These are phyloP conservation scores for Vicia faba DNA, from an alignment of 306 rosid species.

Conservation along the genomic window DNA sequence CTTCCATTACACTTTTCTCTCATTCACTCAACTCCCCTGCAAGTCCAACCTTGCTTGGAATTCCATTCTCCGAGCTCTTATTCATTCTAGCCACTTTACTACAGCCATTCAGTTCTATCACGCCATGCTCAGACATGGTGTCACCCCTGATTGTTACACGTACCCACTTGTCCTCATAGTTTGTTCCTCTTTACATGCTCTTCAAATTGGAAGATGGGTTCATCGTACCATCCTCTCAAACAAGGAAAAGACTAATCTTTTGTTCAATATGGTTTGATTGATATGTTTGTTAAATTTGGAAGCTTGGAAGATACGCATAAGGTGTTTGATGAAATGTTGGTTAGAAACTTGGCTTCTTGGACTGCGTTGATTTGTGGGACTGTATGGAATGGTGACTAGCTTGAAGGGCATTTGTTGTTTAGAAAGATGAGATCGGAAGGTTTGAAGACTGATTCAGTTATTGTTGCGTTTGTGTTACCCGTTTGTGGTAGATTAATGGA, in stretches of 20 bases:
- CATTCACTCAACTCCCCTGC: constrained; percentile 36
- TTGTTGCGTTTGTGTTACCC: constrained; percentile 41
- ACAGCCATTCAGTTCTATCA: constrained; percentile 37
- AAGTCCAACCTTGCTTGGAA: constrained; percentile 48
- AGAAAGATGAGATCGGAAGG: constrained; percentile 46
- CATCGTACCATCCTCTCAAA: background rate
- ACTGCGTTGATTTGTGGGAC: constrained; percentile 49
- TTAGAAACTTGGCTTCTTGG: constrained; percentile 53
- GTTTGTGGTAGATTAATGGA: constrained; percentile 46
- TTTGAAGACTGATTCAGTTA: constrained; percentile 44
- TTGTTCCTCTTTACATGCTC: constrained; percentile 43
- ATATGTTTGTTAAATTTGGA: constrained; percentile 52
- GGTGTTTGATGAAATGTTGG: constrained; percentile 51
- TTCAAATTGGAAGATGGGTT: constrained; percentile 47
- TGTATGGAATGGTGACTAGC: constrained; percentile 40
- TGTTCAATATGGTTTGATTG: constrained; percentile 48
- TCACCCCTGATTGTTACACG: constrained; percentile 46
- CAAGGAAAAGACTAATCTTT: constrained; percentile 30
- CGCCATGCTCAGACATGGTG: constrained; percentile 42
- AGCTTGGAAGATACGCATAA: constrained; percentile 43
- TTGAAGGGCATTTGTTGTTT: constrained; percentile 43
- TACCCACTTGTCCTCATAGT: constrained; percentile 54
- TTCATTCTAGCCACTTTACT: constrained; percentile 29
- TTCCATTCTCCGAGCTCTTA: constrained; percentile 43
- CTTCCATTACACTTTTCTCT: constrained; percentile 37